Percentiles rank a stretch among this genome's conserved stretches.
These are phyloP conservation scores for Exophiala mesophila DNA, from an alignment of 2,329 filamentous ascomycete genomes.

Conservation along the genomic window DNA sequence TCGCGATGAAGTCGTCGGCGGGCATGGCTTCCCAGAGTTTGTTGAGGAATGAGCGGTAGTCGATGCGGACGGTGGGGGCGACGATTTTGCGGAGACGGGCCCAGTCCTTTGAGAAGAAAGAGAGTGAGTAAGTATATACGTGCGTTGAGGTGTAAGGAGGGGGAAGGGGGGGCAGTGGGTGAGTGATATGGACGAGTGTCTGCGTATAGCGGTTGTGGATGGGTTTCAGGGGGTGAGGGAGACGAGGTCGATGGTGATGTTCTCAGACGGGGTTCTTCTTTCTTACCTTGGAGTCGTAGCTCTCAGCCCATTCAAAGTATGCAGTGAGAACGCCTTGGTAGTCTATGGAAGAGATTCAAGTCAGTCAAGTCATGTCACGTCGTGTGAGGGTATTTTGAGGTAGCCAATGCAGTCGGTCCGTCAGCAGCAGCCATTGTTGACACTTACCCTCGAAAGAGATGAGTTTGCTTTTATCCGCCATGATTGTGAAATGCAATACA, in stretches of 20 bases:
- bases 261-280: too few species aligned
- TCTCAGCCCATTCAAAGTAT: slow-evolving; percentile 42
- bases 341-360: slow-evolving; percentile 13
- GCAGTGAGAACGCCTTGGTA: slow-evolving; percentile 26
- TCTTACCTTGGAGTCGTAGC: slow-evolving; percentile 40
- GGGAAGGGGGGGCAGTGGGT: not conserved
- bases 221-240: not conserved
- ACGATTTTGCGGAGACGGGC: slow-evolving; percentile 38
- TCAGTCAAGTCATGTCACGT: too few species aligned
- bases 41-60: slow-evolving; percentile 63
- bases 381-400: too few species aligned
- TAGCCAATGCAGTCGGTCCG: slow-evolving; percentile 1
- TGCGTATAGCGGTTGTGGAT: too few species aligned
- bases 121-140: not conserved
- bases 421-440: not conserved
- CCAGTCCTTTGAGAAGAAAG: slow-evolving; percentile 33
- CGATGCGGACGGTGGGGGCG: slow-evolving; percentile 55
- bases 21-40: slow-evolving; percentile 59
- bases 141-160: not conserved
- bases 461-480: slow-evolving; percentile 21
- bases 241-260: not conserved
- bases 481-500: slow-evolving; percentile 9
- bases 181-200: too few species aligned
- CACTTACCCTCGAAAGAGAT: slow-evolving; percentile 23
- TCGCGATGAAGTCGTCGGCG: slow-evolving; percentile 56